phyloP scores from a whole-genome alignment of 441 rosid species.

The Hura crepitans region DNA sequence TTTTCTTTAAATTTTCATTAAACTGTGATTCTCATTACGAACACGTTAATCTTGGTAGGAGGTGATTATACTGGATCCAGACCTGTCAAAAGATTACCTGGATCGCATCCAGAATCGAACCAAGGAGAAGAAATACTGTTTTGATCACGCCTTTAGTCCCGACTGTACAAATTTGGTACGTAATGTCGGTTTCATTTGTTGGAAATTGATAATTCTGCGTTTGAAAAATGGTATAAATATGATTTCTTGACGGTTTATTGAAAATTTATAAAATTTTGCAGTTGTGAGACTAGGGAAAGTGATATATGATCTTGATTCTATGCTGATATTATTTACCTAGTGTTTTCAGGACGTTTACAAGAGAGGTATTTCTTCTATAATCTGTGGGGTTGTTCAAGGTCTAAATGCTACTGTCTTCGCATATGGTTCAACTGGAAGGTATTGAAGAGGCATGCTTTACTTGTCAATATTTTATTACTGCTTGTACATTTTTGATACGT shows the following conservation, averaged over 20 bases:
- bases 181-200: not conserved
- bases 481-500: not conserved
- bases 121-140: constrained; percentile 71
- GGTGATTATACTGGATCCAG: constrained; percentile 78
- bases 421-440: constrained; percentile 94
- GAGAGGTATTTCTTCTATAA: constrained; percentile 53
- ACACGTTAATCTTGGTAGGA: constrained; percentile 41
- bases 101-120: constrained; percentile 76
- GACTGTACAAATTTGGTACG: constrained; percentile 61
- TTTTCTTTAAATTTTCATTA: not conserved
- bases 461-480: not conserved
- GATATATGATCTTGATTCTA: not conserved
- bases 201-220: not conserved
- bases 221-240: no score
- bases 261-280: not conserved
- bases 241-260: not conserved
- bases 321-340: not conserved
- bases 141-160: constrained; percentile 76
- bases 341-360: constrained; percentile 57
- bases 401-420: constrained; percentile 91
- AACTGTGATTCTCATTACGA: not conserved
- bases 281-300: not conserved
- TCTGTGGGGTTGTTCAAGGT: constrained; percentile 78
- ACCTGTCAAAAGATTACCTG: constrained; percentile 72
- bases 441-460: constrained; percentile 11